Evolutionary conservation across 257 asterid species (phyloP).

Genomic region (Gentiana macrophylla): DNA sequence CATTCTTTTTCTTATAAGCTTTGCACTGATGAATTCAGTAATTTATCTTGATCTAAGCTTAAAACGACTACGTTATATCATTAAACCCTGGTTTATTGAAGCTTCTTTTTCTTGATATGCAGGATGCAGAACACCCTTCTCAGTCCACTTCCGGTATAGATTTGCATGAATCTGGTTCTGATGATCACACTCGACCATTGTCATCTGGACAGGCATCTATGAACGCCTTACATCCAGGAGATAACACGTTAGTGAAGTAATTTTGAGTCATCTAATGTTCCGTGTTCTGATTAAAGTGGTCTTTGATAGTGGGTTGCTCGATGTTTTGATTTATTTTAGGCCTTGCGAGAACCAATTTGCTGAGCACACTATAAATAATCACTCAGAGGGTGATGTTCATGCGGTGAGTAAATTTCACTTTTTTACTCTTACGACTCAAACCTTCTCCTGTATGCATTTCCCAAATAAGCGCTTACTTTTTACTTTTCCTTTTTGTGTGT

Average conservation of each 20-base stretch:
- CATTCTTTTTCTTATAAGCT: background rate
- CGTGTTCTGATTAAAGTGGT: background rate
- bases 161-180: slow-evolving; percentile 27
- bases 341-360: slow-evolving; percentile 29
- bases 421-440: too few species aligned
- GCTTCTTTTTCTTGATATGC: slow-evolving; percentile 11
- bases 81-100: background rate
- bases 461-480: too few species aligned
- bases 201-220: slow-evolving; percentile 33
- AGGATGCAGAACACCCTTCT: slow-evolving; percentile 50
- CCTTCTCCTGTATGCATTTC: too few species aligned
- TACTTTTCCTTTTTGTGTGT: slow-evolving; percentile 5
- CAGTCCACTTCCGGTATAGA: slow-evolving; percentile 29
- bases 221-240: slow-evolving; percentile 24
- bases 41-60: too few species aligned
- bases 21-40: background rate
- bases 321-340: slow-evolving; percentile 23
- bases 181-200: slow-evolving; percentile 30
- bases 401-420: slow-evolving; percentile 30
- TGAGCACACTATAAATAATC: slow-evolving; percentile 32
- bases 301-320: background rate
- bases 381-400: slow-evolving; percentile 25
- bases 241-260: slow-evolving; percentile 36
- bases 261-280: background rate
- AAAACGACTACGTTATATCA: too few species aligned